Conservation (phyloP, 2,329 filamentous ascomycete species). For the Fusarium sp. region DNA sequence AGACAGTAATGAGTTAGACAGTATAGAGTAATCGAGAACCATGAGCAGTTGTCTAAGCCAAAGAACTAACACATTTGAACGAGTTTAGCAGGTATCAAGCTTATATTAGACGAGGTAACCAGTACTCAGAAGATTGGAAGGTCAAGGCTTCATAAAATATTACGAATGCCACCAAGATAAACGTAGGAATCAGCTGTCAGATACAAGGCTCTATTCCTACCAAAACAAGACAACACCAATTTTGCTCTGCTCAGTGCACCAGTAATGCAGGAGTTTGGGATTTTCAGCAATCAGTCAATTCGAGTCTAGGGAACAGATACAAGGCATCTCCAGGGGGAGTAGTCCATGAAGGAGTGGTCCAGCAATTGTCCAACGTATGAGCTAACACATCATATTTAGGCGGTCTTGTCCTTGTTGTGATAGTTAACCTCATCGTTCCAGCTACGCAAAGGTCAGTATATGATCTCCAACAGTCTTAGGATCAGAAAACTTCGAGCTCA, state of each 20-base stretch:
- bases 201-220: background rate
- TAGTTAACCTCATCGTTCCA: constrained; percentile 98
- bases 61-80: background rate
- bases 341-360: constrained; percentile 44
- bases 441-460: constrained; percentile 60
- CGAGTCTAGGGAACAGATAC: constrained; percentile 51
- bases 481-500: background rate
- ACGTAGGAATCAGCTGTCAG: background rate
- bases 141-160: background rate
- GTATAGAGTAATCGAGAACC: background rate
- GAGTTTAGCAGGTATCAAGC: background rate
- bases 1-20: background rate
- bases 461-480: background rate
- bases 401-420: constrained; percentile 88
- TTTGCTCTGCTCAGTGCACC: background rate
- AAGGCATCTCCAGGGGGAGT: constrained; percentile 44
- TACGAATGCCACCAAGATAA: background rate
- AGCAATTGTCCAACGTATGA: constrained; percentile 43
- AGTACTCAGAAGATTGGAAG: background rate
- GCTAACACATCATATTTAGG: constrained; percentile 50
- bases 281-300: constrained; percentile 45
- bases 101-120: background rate
- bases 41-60: background rate
- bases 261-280: background rate
- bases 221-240: background rate